Percentiles rank a stretch among this genome's conserved stretches.
Evolutionary conservation across 1,139 yeast genomes (phyloP).

Genomic region (Geotrichum reessii): DNA sequence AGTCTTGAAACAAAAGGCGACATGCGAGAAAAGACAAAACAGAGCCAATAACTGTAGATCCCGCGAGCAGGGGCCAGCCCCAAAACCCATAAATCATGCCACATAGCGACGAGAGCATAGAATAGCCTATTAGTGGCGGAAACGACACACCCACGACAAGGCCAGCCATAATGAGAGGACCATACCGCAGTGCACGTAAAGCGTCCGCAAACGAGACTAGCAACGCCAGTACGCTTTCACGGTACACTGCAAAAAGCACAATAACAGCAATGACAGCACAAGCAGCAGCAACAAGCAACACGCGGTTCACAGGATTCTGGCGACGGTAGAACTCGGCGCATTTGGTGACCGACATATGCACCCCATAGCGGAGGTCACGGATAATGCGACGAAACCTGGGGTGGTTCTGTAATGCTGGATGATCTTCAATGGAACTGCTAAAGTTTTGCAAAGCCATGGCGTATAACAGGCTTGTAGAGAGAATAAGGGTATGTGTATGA

Average conservation of each 20-base stretch:
- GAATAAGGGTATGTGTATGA: background rate
- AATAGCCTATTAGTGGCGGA: slow-evolving; percentile 86
- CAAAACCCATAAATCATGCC: slow-evolving; percentile 82
- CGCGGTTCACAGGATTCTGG: background rate
- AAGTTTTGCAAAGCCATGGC: background rate
- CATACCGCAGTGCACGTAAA: slow-evolving; percentile 44
- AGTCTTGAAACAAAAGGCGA: slow-evolving; percentile 51
- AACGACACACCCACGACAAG: slow-evolving; percentile 52
- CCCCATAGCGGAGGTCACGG: slow-evolving; percentile 4
- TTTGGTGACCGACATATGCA: background rate
- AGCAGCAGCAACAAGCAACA: slow-evolving; percentile 3
- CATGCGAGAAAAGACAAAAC: slow-evolving; percentile 64
- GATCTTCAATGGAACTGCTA: background rate
- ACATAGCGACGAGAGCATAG: slow-evolving; percentile 59
- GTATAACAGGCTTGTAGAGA: background rate
- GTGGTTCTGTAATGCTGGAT: slow-evolving; percentile 6
- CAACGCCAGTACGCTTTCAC: slow-evolving; percentile 41
- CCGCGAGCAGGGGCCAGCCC: slow-evolving; percentile 78
- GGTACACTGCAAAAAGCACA: slow-evolving; percentile 42
- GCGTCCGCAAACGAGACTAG: slow-evolving; percentile 45
- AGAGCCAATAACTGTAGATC: slow-evolving; percentile 70
- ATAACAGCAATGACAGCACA: slow-evolving; percentile 19
- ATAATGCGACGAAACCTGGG: slow-evolving; percentile 11
- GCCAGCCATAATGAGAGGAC: slow-evolving; percentile 50
- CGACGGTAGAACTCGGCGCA: slow-evolving; percentile 3